These are phyloP conservation scores for Pisolithus microcarpus DNA, from an alignment of 768 basidiomycete species.

Conservation along the genomic window DNA sequence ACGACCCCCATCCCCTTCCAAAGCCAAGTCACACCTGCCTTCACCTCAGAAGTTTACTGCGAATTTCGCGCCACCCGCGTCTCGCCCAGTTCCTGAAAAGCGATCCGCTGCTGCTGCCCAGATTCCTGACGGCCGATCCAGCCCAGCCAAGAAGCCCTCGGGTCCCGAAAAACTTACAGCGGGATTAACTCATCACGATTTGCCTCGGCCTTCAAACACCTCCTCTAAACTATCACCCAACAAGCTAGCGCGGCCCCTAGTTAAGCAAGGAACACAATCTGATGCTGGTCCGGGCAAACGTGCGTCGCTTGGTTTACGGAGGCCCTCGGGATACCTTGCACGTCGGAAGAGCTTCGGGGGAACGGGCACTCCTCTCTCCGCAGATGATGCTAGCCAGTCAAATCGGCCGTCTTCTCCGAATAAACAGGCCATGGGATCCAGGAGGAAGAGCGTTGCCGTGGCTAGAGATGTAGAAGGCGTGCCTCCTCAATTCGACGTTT, in stretches of 20 bases:
- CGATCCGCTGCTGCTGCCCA: slow-evolving; percentile 11
- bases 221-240: slow-evolving; percentile 39
- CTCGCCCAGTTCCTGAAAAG: slow-evolving; percentile 51
- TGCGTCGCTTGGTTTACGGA: slow-evolving; percentile 38
- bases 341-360: slow-evolving; percentile 57
- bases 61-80: slow-evolving; percentile 57
- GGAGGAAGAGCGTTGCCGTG: slow-evolving; percentile 33
- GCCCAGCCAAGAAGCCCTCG: slow-evolving; percentile 46
- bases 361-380: slow-evolving; percentile 3
- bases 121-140: slow-evolving; percentile 29
- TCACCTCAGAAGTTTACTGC: slow-evolving; percentile 51
- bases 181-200: slow-evolving; percentile 16
- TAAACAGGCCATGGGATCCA: slow-evolving; percentile 28
- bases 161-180: slow-evolving; percentile 34
- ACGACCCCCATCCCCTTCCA: slow-evolving; percentile 31
- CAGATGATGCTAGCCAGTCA: slow-evolving; percentile 3
- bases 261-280: slow-evolving; percentile 7
- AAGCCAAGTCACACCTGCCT: slow-evolving; percentile 27
- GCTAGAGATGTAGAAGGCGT: slow-evolving; percentile 24
- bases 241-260: slow-evolving; percentile 37
- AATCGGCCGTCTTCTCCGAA: slow-evolving; percentile 24
- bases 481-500: slow-evolving; percentile 29
- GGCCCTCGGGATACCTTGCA: slow-evolving; percentile 67
- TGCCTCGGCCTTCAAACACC: slow-evolving; percentile 15
- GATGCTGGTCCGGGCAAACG: slow-evolving; percentile 23